These are phyloP conservation scores for Nemania serpens DNA, from an alignment of 2,329 filamentous ascomycete species.

Conservation along the genomic window DNA sequence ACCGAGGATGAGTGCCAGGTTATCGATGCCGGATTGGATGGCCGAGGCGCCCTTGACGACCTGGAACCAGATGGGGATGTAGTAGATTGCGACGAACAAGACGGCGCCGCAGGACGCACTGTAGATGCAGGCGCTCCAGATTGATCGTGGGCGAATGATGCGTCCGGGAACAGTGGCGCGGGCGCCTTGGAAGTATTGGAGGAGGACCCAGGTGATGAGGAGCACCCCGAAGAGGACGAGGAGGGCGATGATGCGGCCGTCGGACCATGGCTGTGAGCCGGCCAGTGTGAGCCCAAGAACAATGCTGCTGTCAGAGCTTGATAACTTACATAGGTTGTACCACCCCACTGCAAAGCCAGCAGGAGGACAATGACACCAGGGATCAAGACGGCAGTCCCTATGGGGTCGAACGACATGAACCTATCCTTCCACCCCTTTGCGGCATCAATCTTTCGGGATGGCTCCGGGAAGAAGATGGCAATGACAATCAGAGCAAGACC, in stretches of 20 bases:
- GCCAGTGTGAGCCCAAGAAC: too few species aligned
- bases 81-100: not conserved
- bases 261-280: constrained; percentile 50
- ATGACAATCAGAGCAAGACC: constrained; percentile 29
- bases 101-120: constrained; percentile 29
- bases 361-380: constrained; percentile 39
- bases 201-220: constrained; percentile 40
- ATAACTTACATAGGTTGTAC: constrained; percentile 37
- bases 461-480: not conserved
- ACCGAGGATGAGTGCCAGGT: not conserved
- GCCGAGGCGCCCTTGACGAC: not conserved
- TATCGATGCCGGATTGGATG: not conserved
- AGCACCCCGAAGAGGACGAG: constrained; percentile 46
- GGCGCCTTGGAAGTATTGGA: not conserved
- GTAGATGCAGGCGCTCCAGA: not conserved
- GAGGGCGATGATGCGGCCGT: constrained; percentile 49
- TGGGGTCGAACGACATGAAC: constrained; percentile 31
- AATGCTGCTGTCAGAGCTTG: too few species aligned
- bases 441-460: constrained; percentile 15
- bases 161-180: not conserved
- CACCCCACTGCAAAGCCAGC: constrained; percentile 43
- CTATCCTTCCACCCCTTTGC: constrained; percentile 33
- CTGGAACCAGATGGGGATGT: constrained; percentile 5
- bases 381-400: constrained; percentile 27
- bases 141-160: not conserved